Evolutionary conservation across 306 rosid genomes (phyloP).

Genomic region (Phaseolus lunatus): DNA sequence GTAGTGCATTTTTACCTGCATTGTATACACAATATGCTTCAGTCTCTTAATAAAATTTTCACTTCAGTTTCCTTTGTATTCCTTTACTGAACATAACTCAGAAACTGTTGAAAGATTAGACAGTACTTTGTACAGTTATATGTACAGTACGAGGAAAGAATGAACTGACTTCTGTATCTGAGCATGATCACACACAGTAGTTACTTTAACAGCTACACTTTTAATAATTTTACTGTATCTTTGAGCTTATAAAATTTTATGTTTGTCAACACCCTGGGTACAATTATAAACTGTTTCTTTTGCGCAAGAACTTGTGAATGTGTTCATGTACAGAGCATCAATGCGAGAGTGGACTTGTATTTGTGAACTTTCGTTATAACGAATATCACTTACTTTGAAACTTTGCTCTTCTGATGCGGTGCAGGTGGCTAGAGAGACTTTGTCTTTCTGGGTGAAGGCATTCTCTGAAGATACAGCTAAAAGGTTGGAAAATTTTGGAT

Average conservation of each 20-base stretch:
- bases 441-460: slow-evolving; percentile 99
- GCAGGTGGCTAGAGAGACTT: slow-evolving; percentile 98
- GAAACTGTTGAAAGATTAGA: background rate
- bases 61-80: background rate
- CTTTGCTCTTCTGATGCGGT: slow-evolving; percentile 32
- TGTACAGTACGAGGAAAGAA: background rate
- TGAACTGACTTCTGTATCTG: background rate
- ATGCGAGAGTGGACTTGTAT: slow-evolving; percentile 9
- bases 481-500: slow-evolving; percentile 97
- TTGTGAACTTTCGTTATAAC: slow-evolving; percentile 35
- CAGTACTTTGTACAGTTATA: background rate
- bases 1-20: background rate
- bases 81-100: background rate
- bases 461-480: slow-evolving; percentile 99
- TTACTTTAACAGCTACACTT: background rate
- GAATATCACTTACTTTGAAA: slow-evolving; percentile 32
- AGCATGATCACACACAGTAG: background rate
- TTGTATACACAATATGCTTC: background rate
- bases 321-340: slow-evolving; percentile 28
- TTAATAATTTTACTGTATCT: background rate
- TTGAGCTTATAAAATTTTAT: slow-evolving; percentile 12
- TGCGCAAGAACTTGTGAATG: slow-evolving; percentile 26
- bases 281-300: slow-evolving; percentile 30
- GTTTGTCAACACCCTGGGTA: background rate
- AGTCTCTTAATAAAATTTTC: background rate